Evolutionary conservation across 306 rosid genomes (phyloP), one percentile per base, ranked within the genome.

Genomic region (Trifolium subterraneum): DNA sequence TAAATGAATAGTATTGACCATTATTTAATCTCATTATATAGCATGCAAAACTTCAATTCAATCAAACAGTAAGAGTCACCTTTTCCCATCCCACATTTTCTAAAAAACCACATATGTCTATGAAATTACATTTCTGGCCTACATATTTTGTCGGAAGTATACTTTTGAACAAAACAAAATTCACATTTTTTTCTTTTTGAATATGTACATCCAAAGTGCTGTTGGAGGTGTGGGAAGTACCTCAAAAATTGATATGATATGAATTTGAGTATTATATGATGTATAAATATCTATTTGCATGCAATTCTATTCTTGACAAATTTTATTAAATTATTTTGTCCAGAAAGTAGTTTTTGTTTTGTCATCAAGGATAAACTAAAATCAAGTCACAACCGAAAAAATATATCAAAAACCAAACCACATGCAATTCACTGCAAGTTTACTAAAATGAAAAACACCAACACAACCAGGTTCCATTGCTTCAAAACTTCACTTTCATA

Each of bases 301-400:
- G 14, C 39, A 61, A 70, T 36, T 47, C 36, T 10, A 13, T 8
- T 19, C 14, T 54, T 29, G 51, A 56, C 29, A 54, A 66, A 13
- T 54, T 45, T 29, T 11, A 67, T 18, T 27, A 6, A 52, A 23
- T 52, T 23, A 64, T 48, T 69, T 59, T 60, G 71, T 44, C 65
- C 65, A 15, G 3, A 20, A 15, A 50, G 16, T 38, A 54, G 16
- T 14, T 5, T 22, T 7, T 14, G 16, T 61, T 25, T 51, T 63
- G 35, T 52, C 67, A 71, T 78, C 13, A 39, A 29, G n/a, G 36
- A 19, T 22, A 47, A 50, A 18, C 54, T 14, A 14, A 56, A 35
- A 3, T 33, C 36, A 33, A 27, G 31, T 27, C 31, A 27, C 31
- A 27, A 27, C n/a, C n/a, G n/a, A n/a, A n/a, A n/a, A n/a, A n/a